phyloP scores from a whole-genome alignment of 2,329 filamentous ascomycete genomes.

The Colletotrichum spinosum region DNA sequence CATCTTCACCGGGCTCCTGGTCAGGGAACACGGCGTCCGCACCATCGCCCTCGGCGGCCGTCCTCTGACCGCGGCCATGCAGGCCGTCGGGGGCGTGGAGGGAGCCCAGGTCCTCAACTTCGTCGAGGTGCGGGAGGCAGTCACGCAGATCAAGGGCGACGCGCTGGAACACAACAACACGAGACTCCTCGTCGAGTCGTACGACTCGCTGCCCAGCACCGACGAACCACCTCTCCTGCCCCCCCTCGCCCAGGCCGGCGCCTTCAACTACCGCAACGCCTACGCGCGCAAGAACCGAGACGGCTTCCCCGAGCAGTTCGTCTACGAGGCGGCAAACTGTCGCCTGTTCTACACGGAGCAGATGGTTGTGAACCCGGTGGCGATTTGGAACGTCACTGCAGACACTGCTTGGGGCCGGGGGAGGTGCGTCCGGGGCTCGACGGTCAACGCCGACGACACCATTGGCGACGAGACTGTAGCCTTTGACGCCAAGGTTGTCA shows the following conservation, averaged over 20 bases:
- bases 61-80: conserved; percentile 61
- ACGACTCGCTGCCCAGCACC: conserved; percentile 16
- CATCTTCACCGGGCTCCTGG: conserved; percentile 67
- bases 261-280: conserved; percentile 57
- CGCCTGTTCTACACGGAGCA: conserved; percentile 65
- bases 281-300: conserved; percentile 39
- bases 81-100: conserved; percentile 69
- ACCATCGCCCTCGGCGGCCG: conserved; percentile 70
- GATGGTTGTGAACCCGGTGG: conserved; percentile 59
- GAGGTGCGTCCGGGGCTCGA: conserved; percentile 44
- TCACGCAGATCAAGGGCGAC: conserved; percentile 8
- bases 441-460: conserved; percentile 23
- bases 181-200: background rate
- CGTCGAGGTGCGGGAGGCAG: conserved; percentile 37
- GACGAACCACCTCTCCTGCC: conserved; percentile 27
- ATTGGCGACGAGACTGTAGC: conserved; percentile 25
- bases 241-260: conserved; percentile 50
- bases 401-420: conserved; percentile 50
- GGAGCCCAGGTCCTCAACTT: conserved; percentile 56
- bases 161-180: conserved; percentile 26
- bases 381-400: conserved; percentile 60
- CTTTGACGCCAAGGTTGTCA: conserved; percentile 22
- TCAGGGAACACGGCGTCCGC: conserved; percentile 62
- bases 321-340: conserved; percentile 68
- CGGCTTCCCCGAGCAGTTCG: conserved; percentile 65